Evolutionary conservation across 345 rosid species (phyloP), one percentile per base, ranked within the genome.

Genomic region (Euclidium syriacum): DNA sequence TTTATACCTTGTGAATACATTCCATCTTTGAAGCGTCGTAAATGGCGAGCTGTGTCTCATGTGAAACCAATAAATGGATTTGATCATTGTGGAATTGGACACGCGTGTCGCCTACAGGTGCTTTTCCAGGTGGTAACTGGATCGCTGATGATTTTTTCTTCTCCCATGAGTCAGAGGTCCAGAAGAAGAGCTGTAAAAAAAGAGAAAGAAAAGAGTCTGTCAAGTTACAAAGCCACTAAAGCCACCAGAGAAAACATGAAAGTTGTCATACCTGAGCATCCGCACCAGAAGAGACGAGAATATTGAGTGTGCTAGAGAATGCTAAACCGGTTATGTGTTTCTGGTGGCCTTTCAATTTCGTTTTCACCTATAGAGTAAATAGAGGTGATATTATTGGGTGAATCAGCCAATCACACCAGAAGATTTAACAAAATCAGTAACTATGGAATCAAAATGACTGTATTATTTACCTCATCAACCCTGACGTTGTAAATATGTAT

Each of bases 101-200:
- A 24, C 83, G 76, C 5, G 90, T 84, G 65, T 85, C 91, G 8
- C 85, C 80, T 50, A 65, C 67, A 5, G 81, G 79, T 35, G 76
- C 59, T 73, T 74, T 84, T 33, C 91, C 91, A 41, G 77, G 78
- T 48, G 91, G 86, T 47, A 81, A 35, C 57, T 80, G 87, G 60
- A 91, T 72, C 9, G 66, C 44, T 35, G 72, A 62, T 18, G 76
- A 71, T 64, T 79, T 91, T 68, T 77, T 79, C 71, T 66, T 84
- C 34, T 91, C 98, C 98, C 96, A 91, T 4, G 79, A 39, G 30
- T 86, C 95, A 43, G 76, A 67, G 68, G 79, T 83, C 98, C 98
- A 91, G 44, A 75, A 69, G 38, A 72, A 75, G 62, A 88, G 77
- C 90, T 90, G 70, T 36, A 35, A 44, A 5, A n/a, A 12, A 36